Percentiles rank a stretch among this genome's conserved stretches.
These are phyloP conservation scores for Parascedosporium putredinis DNA, from an alignment of 2,329 filamentous ascomycete species.

Conservation along the genomic window DNA sequence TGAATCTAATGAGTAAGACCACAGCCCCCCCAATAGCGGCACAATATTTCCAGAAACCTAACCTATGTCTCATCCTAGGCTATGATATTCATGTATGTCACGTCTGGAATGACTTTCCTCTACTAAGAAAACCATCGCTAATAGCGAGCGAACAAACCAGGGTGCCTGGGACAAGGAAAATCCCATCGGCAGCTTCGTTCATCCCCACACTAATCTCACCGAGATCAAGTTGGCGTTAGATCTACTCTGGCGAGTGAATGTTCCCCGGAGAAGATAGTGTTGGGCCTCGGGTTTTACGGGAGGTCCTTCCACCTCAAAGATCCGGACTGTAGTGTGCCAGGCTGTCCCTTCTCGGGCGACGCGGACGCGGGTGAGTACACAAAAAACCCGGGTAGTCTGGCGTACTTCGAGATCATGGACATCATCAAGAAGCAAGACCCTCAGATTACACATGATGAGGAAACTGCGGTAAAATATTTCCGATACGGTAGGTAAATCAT, in stretches of 20 bases:
- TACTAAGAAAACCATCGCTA: no score
- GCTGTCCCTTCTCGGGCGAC: conserved; percentile 11
- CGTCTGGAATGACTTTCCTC: no score
- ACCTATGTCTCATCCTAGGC: no score
- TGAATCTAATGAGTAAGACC: conserved; percentile 34
- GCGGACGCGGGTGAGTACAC: conserved; percentile 12
- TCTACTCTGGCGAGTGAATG: conserved; percentile 33
- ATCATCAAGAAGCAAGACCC: conserved; percentile 12
- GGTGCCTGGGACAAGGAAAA: conserved; percentile 25
- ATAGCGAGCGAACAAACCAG: no score
- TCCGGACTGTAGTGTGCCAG: conserved; percentile 11
- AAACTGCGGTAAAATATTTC: conserved; percentile 7
- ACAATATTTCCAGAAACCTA: no score
- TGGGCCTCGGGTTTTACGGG: conserved; percentile 35
- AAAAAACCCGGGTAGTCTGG: conserved; percentile 11
- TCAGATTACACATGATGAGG: not conserved
- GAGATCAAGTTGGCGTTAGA: conserved; percentile 31
- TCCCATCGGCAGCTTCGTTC: conserved; percentile 22
- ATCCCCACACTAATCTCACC: conserved; percentile 34
- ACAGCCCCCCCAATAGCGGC: no score
- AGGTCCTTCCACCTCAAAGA: conserved; percentile 13
- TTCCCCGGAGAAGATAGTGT: conserved; percentile 28
- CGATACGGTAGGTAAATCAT: no score
- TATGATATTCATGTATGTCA: no score
- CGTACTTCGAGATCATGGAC: conserved; percentile 7